Evolutionary conservation across 805 yeast species (phyloP).

Genomic region (Saccharomyces paradoxus): DNA sequence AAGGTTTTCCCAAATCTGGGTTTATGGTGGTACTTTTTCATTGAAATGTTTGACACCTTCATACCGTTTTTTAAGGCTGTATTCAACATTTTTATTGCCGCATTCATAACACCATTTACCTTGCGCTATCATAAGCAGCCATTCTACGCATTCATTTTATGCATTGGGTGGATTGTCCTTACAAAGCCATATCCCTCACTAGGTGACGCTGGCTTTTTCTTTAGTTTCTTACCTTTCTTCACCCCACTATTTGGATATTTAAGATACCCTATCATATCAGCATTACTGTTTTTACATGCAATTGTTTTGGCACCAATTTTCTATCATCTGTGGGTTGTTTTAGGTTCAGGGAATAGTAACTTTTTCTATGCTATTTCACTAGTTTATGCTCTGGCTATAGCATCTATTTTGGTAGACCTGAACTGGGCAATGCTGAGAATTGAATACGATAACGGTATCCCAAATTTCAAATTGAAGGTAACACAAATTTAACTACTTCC

Average conservation of each 20-base stretch:
- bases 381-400: slow-evolving; percentile 64
- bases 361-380: slow-evolving; percentile 92
- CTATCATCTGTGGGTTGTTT: slow-evolving; percentile 87
- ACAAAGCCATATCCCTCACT: slow-evolving; percentile 82
- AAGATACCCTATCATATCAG: slow-evolving; percentile 41
- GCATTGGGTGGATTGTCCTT: slow-evolving; percentile 48
- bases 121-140: slow-evolving; percentile 55
- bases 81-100: slow-evolving; percentile 65
- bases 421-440: slow-evolving; percentile 69
- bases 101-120: slow-evolving; percentile 67
- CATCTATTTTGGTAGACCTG: slow-evolving; percentile 62
- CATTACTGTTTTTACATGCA: slow-evolving; percentile 47
- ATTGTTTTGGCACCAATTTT: slow-evolving; percentile 76
- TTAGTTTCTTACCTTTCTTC: slow-evolving; percentile 41
- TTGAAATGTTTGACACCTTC: slow-evolving; percentile 89
- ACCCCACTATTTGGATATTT: slow-evolving; percentile 40
- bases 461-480: slow-evolving; percentile 33
- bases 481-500: slow-evolving; percentile 38
- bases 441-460: slow-evolving; percentile 50
- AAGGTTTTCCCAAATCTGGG: slow-evolving; percentile 88
- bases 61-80: slow-evolving; percentile 73
- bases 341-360: slow-evolving; percentile 92
- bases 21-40: slow-evolving; percentile 97
- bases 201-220: slow-evolving; percentile 60
- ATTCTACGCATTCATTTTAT: slow-evolving; percentile 44